phyloP scores from a whole-genome alignment of 2,329 filamentous ascomycete genomes.

The Exserohilum turcica region DNA sequence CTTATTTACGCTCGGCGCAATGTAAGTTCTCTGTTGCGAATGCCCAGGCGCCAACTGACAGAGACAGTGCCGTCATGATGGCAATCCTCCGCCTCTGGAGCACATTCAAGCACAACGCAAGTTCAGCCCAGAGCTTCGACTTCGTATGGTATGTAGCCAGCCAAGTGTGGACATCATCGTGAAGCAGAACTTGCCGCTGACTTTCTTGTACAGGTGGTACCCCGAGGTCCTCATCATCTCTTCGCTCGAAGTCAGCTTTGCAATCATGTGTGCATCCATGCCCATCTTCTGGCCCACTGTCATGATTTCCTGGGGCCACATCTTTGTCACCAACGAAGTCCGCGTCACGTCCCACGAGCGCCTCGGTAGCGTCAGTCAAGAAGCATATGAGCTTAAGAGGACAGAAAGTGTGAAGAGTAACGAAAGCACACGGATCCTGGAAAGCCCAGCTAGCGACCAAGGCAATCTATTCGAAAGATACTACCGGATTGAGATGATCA shows the following conservation, averaged over 20 bases:
- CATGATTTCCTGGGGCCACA: constrained; percentile 33
- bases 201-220: constrained; percentile 22
- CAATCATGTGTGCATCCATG: constrained; percentile 45
- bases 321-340: constrained; percentile 45
- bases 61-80: constrained; percentile 35
- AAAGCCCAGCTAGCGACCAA: constrained; percentile 14
- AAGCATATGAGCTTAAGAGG: constrained; percentile 28
- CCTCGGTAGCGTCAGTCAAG: constrained; percentile 8
- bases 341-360: constrained; percentile 34
- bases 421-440: constrained; percentile 29
- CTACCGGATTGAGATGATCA: constrained; percentile 16
- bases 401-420: constrained; percentile 27
- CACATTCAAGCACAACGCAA: constrained; percentile 24
- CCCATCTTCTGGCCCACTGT: constrained; percentile 47
- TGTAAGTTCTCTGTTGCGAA: constrained; percentile 18
- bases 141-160: constrained; percentile 29
- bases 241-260: constrained; percentile 43
- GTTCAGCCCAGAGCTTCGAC: constrained; percentile 25
- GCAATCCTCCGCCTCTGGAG: constrained; percentile 38
- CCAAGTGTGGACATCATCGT: background rate
- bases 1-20: constrained; percentile 32
- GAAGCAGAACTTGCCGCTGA: background rate
- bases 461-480: constrained; percentile 14
- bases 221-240: constrained; percentile 37
- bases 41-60: constrained; percentile 2